Base-by-base conservation (phyloP, 495 filamentous ascomycete genomes). In the Thermothielavioides terrestris region DNA sequence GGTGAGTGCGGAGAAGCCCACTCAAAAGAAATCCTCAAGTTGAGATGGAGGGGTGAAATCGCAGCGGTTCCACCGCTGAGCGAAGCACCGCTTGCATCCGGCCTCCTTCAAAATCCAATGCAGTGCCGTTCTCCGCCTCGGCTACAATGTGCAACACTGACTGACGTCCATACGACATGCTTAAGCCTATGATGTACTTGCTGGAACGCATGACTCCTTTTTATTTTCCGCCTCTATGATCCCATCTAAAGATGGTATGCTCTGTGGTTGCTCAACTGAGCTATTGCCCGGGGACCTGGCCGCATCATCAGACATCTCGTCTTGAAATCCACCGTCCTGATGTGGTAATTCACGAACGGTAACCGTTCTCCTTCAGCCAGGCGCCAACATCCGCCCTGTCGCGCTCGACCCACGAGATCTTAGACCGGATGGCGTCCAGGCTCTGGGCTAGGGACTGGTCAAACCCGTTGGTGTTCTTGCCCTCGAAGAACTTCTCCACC, bases 401-500 rank as follows among this genome's bases (percentile, higher is more conserved):
- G 32, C 79, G 70, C 54, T 67, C 67, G 14, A 84, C 42, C 80
- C 80, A 84, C 8, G 72, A 61, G 45, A 75, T 66, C 68, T 82
- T 84, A 49, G 80, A 77, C 31, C 70, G 68, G 54, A 84, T 75
- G 10, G 74, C 69, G 55, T 84, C 80, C 58, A 77, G 62, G 60
- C 74, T 80, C 66, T 84, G 80, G 1, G 80, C 80, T 34, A 84
- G 64, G 26, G 72, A 71, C 61, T 76, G 74, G 52, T 81, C 77
- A 46, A 79, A 84, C 6, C 76, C 85, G 72, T 87, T 95, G 30
- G 85, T 92, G 59, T 81, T 88, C 69, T 82, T 86, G 39, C 77
- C 68, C 35, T 71, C 71, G 60, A 96, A 98, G 78, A 96, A 98
- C 21, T 68, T 72, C 66, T 88, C 71, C 26, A 96, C 82, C 46